Evolutionary conservation across 441 rosid species (phyloP).

Genomic region (Aleurites moluccanus): DNA sequence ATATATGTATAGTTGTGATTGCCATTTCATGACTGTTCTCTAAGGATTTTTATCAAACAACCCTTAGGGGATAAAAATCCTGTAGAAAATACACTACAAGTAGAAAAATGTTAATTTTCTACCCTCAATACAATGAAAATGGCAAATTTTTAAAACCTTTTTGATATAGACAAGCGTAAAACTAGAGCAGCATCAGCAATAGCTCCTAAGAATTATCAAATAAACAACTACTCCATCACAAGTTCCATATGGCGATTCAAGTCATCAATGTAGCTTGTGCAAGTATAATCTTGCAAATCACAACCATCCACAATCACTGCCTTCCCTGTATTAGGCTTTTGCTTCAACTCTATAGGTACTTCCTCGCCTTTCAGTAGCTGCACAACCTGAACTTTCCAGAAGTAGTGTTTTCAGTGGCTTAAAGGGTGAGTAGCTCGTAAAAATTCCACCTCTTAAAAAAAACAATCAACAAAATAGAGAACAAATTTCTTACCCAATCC

Average conservation of each 20-base stretch:
- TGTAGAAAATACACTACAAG: not conserved
- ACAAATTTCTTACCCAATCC: conserved; percentile 43
- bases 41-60: not conserved
- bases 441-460: too few species aligned
- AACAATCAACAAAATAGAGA: not conserved
- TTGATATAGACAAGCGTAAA: not conserved
- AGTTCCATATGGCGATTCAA: conserved; percentile 73
- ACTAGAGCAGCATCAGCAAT: not conserved
- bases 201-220: not conserved
- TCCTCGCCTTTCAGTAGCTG: conserved; percentile 58
- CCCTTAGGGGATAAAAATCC: not conserved
- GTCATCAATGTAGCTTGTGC: conserved; percentile 57
- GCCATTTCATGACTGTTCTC: not conserved
- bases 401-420: too few species aligned
- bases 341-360: conserved; percentile 37
- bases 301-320: conserved; percentile 44
- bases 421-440: too few species aligned
- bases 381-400: conserved; percentile 41
- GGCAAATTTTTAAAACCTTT: not conserved
- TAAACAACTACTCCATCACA: conserved; percentile 48
- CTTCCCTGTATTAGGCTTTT: conserved; percentile 42
- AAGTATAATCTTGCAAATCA: conserved; percentile 66
- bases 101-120: too few species aligned
- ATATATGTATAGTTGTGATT: not conserved
- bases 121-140: too few species aligned